Percentiles rank a stretch among this genome's conserved stretches.
These are phyloP conservation scores for Morella rubra DNA, from an alignment of 306 rosid species.

Conservation along the genomic window DNA sequence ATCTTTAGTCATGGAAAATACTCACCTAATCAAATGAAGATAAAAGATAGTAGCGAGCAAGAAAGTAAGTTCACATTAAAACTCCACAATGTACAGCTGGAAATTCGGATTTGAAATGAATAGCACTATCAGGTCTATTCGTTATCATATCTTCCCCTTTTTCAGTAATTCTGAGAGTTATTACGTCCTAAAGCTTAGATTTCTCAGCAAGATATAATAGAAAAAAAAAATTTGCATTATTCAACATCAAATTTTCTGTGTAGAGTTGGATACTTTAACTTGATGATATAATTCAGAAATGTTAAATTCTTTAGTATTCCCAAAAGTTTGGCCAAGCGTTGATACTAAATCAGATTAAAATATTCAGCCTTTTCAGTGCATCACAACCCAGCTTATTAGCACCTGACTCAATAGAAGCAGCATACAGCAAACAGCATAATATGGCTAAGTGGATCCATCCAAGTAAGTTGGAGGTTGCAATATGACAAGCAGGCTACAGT, in stretches of 20 bases:
- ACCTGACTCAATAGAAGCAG: neutral
- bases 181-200: neutral
- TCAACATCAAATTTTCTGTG: neutral
- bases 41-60: neutral
- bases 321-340: neutral
- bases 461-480: neutral
- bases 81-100: slow-evolving; percentile 8
- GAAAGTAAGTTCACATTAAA: neutral
- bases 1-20: no score
- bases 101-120: neutral
- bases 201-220: no score
- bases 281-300: neutral
- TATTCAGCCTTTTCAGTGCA: neutral
- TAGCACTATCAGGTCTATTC: neutral
- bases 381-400: neutral
- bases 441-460: neutral
- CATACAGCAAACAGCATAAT: neutral
- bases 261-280: neutral
- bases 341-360: neutral
- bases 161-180: neutral
- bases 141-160: neutral
- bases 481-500: neutral
- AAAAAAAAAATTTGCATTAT: neutral
- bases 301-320: neutral
- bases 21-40: slow-evolving; percentile 9